A percentile compares a stretch with the other conserved stretches of the same genome.
Evolutionary conservation across 805 yeast genomes (phyloP).

Genomic region (Candida sphagnicola): DNA sequence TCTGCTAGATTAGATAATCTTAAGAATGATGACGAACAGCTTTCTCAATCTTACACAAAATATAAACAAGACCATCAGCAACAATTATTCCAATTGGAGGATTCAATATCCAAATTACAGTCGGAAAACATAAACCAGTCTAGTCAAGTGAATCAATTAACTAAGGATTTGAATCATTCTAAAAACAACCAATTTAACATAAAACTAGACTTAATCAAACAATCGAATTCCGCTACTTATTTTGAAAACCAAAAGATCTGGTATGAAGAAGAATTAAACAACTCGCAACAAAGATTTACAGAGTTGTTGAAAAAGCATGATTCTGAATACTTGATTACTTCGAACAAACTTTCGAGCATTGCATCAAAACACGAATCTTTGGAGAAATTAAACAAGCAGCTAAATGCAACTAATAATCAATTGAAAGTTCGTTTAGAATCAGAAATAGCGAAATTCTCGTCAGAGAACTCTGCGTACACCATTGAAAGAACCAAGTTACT

Average conservation of each 20-base stretch:
- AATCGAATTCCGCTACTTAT: constrained; percentile 30
- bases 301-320: constrained; percentile 37
- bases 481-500: constrained; percentile 45
- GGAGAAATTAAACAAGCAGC: constrained; percentile 30
- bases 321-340: constrained; percentile 26
- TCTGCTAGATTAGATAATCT: constrained; percentile 13
- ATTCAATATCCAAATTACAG: constrained; percentile 24
- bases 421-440: constrained; percentile 40
- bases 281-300: constrained; percentile 32
- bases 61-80: constrained; percentile 15
- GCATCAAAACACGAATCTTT: constrained; percentile 21
- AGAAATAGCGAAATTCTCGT: constrained; percentile 15
- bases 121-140: constrained; percentile 33
- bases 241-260: constrained; percentile 33
- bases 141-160: constrained; percentile 29
- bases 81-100: constrained; percentile 24
- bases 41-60: constrained; percentile 10
- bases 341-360: constrained; percentile 26
- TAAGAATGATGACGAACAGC: constrained; percentile 11
- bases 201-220: constrained; percentile 32
- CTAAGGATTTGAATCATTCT: constrained; percentile 33
- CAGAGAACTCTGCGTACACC: constrained; percentile 21
- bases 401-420: constrained; percentile 43
- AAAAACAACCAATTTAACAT: constrained; percentile 32
- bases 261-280: constrained; percentile 36